Evolutionary conservation across 2,329 filamentous ascomycete genomes (phyloP), one percentile per base, ranked within the genome.

Genomic region (Ophiostoma perfectum): DNA sequence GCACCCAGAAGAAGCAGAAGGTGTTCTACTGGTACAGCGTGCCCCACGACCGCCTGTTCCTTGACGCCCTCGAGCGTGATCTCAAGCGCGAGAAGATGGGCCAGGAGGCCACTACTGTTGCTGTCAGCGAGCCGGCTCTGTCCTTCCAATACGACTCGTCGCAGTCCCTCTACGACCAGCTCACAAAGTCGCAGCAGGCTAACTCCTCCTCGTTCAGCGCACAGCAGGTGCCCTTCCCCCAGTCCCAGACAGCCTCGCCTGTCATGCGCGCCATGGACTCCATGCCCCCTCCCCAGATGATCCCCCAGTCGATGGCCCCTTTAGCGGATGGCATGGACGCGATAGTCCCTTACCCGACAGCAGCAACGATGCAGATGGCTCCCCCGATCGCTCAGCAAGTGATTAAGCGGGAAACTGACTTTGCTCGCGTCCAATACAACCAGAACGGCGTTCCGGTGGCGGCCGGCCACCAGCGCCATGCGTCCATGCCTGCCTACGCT

Each of bases 1-100:
- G 95, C 74, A 99, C 95, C 49, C 95, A 99, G 80, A 99, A 99
- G 88, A 99, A 99, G 86, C 95, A 99, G 78, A 99, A 99, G 84
- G 95, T 99, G 73, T 99, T 99, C 77, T 99, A 98, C 82, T 99
- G 95, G 95, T 99, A 98, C 81, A 97, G 93, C 82, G 95, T 99
- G 64, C 95, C 95, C 1, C 95, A 99, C 78, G 95, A 99, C 80
- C 88, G 95, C 67, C 88, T 99, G 66, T 99, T 99, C 81, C 89
- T 99, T 74, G 95, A 99, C 81, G 95, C 95, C 52, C 84, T 99
- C 74, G 95, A 99, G 84, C 90, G 95, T 73, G 95, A 99, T 77
- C 81, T 99, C 77, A 99, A 99, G 88, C 88, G 95, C 76, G 95
- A 99, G 82, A 99, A 99, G 87, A 98, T 98, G 94, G 90, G 91